These are phyloP conservation scores for Citrus unshiu DNA, from an alignment of 345 rosid species.

Conservation along the genomic window DNA sequence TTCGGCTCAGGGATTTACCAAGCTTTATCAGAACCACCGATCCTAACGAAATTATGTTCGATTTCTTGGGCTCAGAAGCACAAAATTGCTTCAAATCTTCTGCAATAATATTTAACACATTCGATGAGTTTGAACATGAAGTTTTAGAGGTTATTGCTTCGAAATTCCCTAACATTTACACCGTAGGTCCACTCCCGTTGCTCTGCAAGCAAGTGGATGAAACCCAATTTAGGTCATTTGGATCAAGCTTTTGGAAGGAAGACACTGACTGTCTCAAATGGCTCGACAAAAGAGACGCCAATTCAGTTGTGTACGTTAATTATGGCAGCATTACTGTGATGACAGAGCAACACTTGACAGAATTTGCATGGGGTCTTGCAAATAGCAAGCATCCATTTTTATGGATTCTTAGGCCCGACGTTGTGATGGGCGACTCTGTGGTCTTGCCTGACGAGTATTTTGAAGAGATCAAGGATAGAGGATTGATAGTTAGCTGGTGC, in stretches of 20 bases:
- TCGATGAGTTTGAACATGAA: slow-evolving; percentile 15
- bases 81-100: slow-evolving; percentile 10
- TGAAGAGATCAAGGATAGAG: slow-evolving; percentile 15
- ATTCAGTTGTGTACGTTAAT: slow-evolving; percentile 24
- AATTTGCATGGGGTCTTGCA: slow-evolving; percentile 28
- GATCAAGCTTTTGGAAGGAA: slow-evolving; percentile 24
- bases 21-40: slow-evolving; percentile 21
- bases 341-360: slow-evolving; percentile 12
- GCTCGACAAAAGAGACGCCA: slow-evolving; percentile 11
- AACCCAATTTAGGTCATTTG: not conserved
- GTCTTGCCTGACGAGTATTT: slow-evolving; percentile 12
- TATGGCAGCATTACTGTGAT: slow-evolving; percentile 25
- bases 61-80: slow-evolving; percentile 17
- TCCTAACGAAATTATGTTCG: slow-evolving; percentile 16
- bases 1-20: slow-evolving; percentile 24
- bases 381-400: slow-evolving; percentile 23
- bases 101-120: slow-evolving; percentile 26
- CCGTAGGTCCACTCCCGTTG: slow-evolving; percentile 21
- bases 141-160: slow-evolving; percentile 14
- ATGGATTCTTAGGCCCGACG: slow-evolving; percentile 29
- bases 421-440: slow-evolving; percentile 10
- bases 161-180: slow-evolving; percentile 21
- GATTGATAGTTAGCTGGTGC: not conserved
- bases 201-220: not conserved
- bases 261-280: slow-evolving; percentile 20